Base-by-base conservation (phyloP, 1,284 basidiomycete species). In the Leccinum griseonigrum region DNA sequence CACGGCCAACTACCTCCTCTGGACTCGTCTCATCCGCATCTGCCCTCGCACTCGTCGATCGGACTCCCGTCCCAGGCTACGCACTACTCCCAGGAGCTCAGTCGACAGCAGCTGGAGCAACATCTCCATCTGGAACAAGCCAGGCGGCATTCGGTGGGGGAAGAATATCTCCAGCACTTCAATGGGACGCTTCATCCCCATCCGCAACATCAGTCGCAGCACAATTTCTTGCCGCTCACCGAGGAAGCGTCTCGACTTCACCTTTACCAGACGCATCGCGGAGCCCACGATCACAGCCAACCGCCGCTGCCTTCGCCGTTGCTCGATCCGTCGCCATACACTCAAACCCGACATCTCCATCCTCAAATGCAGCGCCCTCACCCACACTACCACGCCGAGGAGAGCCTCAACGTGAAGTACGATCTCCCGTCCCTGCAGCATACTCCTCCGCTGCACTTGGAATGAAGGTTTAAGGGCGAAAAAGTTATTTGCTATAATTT, bases 1-100 rank as follows among this genome's bases (percentile, higher is more conserved):
- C 81, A 73, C 74, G 80, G 61, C 81, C 81, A 63, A 76, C 73
- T 71, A 82, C 81, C 62, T 76, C 79, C 67, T 79, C 80, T 68
- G 80, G 80, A 72, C 77, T 81, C 78, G 73, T 79, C 77, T 72
- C 78, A 67, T 75, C 74, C 63, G 76, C 79, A 69, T 72, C 76
- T 67, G 74, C 78, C 67, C 79, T 83, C 77, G 80, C 78, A 72
- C 77, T 81, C 76, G 74, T 75, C 77, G 81, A 82, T 69, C 69
- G 70, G 60, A 58, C 73, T 68, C 68, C 72, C 56, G 6, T 66
- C 69, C 2, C 61, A 66, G 22, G 69, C 68, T 63, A 72, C 58
- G 18, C 74, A 74, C 54, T 82, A 82, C 71, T 76, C 78, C 60
- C 77, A 77, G 74, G 79, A 77, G 60, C 75, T 81, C 69, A 75